These are phyloP conservation scores for Salix koriyanagi DNA, from an alignment of 345 rosid species.

Conservation along the genomic window DNA sequence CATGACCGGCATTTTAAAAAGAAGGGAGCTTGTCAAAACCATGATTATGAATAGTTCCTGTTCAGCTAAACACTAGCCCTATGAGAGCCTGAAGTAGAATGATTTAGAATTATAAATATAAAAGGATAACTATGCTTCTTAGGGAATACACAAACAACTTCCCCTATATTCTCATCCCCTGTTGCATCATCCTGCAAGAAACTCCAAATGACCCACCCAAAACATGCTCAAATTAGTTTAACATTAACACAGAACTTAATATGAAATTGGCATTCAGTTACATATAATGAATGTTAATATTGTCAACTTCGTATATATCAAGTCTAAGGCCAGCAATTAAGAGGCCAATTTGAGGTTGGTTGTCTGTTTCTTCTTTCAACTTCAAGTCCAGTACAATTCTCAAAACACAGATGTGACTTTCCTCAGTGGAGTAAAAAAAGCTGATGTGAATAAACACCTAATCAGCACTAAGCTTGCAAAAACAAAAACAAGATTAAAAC, in stretches of 20 bases:
- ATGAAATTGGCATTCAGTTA: background rate
- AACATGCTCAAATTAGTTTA: background rate
- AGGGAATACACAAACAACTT: background rate
- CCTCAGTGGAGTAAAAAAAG: background rate
- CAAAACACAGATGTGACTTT: slow-evolving; percentile 3
- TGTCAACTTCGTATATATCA: background rate
- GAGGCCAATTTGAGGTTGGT: background rate
- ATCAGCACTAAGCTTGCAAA: background rate
- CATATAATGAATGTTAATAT: background rate
- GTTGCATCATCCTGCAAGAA: background rate
- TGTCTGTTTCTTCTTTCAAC: background rate
- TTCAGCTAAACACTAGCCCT: background rate
- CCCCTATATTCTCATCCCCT: background rate
- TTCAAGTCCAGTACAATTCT: background rate
- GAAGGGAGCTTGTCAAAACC: background rate
- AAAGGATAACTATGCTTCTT: background rate
- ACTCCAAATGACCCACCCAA: background rate
- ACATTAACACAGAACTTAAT: background rate
- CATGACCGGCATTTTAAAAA: background rate
- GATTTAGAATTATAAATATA: background rate
- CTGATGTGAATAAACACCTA: background rate
- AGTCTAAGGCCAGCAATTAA: background rate
- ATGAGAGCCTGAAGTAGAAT: background rate
- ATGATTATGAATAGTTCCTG: background rate
- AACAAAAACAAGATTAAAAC: background rate